Base-by-base conservation (phyloP, 225 moss, liverwort and hornwort genomes). In the Physcomitrellopsis africana region DNA sequence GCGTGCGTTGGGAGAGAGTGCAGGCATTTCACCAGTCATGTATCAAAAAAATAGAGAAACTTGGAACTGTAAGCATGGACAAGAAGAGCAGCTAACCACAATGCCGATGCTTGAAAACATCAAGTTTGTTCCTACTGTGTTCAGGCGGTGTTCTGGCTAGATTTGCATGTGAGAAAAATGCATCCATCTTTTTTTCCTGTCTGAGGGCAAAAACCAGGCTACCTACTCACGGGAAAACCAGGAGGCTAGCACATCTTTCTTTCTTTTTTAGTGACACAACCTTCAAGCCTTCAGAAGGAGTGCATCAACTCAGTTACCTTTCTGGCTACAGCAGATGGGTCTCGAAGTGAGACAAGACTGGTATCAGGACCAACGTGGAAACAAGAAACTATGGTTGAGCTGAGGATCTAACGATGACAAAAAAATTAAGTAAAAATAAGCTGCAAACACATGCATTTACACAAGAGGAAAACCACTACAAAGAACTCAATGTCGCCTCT, bases 351-450 rank as follows among this genome's bases (percentile, higher is more conserved):
- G 56, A 13, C 58, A 67, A 26, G 42, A 72, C 18, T 10, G 49
- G 54, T 51, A 23, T 48, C 62, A 58, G n/a, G 45, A 57, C 49
- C 17, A 22, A 57, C 43, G 60, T 5, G 41, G 0, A 68, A 15
- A 49, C 47, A 61, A 10, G 29, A 15, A 64, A 62, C 19, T 61
- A 69, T 51, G 15, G 15, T 51, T 37, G 5, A 69, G 59, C 77
- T 75, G 75, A 27, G 61, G 75, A 49, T 62, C 67, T 70, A 69
- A 74, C 45, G n/a, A 63, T 5, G 29, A 29, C 42, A 16, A 19
- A 67, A 67, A 71, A 65, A 19, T 63, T 11, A 37, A 12, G 45
- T 24, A 17, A 22, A 59, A 62, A 5, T 9, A 59, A 24, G 53
- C 6, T 20, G 3, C 51, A 57, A 27, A 74, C 15, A 42, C 29